phyloP scores from a whole-genome alignment of 768 basidiomycete species.

The Pleurotus tuber-regium region DNA sequence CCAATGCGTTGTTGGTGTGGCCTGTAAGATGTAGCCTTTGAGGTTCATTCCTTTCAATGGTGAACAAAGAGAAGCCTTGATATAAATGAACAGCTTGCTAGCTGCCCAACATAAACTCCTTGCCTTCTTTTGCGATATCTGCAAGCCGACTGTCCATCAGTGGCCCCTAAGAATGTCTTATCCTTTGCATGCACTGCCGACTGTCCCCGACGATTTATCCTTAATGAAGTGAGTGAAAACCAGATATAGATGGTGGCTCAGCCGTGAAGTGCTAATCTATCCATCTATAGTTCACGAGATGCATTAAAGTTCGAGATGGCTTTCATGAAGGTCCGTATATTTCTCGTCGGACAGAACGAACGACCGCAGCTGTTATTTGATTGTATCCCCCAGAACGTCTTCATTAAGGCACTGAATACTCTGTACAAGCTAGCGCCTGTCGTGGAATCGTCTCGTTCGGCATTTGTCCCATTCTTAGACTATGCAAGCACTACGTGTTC shows the following conservation, averaged over 20 bases:
- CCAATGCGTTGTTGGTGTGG: too few species aligned
- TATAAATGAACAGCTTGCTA: background rate
- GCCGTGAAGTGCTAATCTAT: background rate
- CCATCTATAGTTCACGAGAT: background rate
- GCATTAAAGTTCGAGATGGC: constrained; percentile 2
- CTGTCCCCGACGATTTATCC: background rate
- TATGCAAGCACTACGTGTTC: constrained; percentile 1
- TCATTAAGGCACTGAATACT: constrained; percentile 5
- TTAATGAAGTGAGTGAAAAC: constrained; percentile 1
- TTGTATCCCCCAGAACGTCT: constrained; percentile 8
- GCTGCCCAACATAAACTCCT: background rate
- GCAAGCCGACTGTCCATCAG: too few species aligned
- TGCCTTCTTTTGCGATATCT: too few species aligned
- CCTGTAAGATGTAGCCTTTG: too few species aligned
- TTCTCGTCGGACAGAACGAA: background rate
- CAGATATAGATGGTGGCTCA: background rate
- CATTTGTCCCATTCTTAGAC: constrained; percentile 10
- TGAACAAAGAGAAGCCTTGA: background rate
- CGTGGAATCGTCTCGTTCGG: constrained; percentile 7
- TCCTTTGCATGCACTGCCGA: constrained; percentile 1
- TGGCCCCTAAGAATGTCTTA: background rate
- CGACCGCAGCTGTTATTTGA: background rate
- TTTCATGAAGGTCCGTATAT: constrained; percentile 6
- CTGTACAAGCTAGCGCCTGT: background rate
- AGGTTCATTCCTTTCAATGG: constrained; percentile 2